Base-by-base conservation (phyloP, 73 alveolate genomes). In the Urostyla sp. region DNA sequence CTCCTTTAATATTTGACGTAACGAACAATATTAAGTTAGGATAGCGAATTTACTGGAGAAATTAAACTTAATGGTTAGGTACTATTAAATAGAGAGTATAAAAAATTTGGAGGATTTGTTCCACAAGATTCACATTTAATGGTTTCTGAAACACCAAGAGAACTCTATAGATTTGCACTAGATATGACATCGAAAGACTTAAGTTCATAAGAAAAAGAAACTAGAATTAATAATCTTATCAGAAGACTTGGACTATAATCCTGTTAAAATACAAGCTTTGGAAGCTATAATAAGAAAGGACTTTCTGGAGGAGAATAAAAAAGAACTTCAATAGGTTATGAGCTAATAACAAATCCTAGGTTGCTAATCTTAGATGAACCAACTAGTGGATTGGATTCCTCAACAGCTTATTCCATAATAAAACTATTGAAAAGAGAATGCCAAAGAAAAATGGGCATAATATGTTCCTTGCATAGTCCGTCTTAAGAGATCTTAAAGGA, bases 401-500 rank as follows among this genome's bases (percentile, higher is more conserved):
- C 36, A 61, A 49, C 54, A 3, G 84, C 84, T 28, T 44, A 44
- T n/a, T 11, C 72, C 28, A 60, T 52, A 23, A 46, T 63, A 36
- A 26, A 30, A 28, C n/a, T 44, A 0, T 38, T 55, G 28, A 32
- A 31, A 34, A 52, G 28, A 50, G n/a, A 66, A 48, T 30, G 75
- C 27, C 48, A 34, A 34, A 35, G 15, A 44, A 84, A 84, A 24
- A 84, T 61, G 55, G 76, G 88, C 18, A 72, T 89, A 0, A 66
- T 89, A 10, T 80, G 80, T 35, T 84, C 95, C 35, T 84, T 89
- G 20, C 95, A 89, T 75, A 54, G 84, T 72, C 95, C 95, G 24
- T 55, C 81, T 11, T 89, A 92, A 21, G 92, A 89, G 16, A 10
- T 59, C 13, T 72, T 49, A n/a, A 56, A 27, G 1, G 18, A 6